These are phyloP conservation scores for Phytophthora megakarya DNA, from an alignment of 352 stramenopile species.

Conservation along the genomic window DNA sequence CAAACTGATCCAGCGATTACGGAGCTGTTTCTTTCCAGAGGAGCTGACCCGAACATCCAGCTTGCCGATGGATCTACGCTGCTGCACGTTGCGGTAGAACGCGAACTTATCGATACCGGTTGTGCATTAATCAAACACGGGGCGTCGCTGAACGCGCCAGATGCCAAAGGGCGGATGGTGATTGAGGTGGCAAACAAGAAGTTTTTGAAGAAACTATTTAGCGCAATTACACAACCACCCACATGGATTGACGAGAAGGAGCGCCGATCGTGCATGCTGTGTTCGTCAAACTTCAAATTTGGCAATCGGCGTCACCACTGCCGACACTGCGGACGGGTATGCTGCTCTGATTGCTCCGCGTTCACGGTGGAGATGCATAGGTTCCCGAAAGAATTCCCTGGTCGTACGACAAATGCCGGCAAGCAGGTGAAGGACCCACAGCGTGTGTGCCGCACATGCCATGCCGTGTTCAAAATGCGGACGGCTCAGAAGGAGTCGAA, in stretches of 20 bases:
- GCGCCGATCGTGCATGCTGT: slow-evolving; percentile 77
- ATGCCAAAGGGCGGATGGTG: slow-evolving; percentile 74
- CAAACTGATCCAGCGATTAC: slow-evolving; percentile 83
- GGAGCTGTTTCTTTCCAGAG: slow-evolving; percentile 67
- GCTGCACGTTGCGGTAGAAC: slow-evolving; percentile 82
- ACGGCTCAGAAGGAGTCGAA: slow-evolving; percentile 84
- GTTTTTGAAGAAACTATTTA: slow-evolving; percentile 84
- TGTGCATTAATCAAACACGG: slow-evolving; percentile 75
- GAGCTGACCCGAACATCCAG: slow-evolving; percentile 72
- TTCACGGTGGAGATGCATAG: slow-evolving; percentile 80
- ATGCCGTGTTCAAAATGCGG: slow-evolving; percentile 88
- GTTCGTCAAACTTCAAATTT: slow-evolving; percentile 76
- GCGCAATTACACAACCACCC: slow-evolving; percentile 71
- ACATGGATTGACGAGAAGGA: slow-evolving; percentile 85
- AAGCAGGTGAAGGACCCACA: slow-evolving; percentile 82
- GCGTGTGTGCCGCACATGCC: slow-evolving; percentile 82
- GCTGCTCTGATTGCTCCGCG: slow-evolving; percentile 82
- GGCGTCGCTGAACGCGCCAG: slow-evolving; percentile 72
- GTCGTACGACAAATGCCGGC: slow-evolving; percentile 57
- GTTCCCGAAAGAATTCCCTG: slow-evolving; percentile 87
- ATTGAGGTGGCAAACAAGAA: slow-evolving; percentile 82
- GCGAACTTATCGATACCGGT: slow-evolving; percentile 80
- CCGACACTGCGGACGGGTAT: slow-evolving; percentile 85
- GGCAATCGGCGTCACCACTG: slow-evolving; percentile 82
- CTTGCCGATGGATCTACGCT: slow-evolving; percentile 83